These are phyloP conservation scores for Eimeria zaria DNA, from an alignment of 169 alveolate genomes.

Conservation along the genomic window DNA sequence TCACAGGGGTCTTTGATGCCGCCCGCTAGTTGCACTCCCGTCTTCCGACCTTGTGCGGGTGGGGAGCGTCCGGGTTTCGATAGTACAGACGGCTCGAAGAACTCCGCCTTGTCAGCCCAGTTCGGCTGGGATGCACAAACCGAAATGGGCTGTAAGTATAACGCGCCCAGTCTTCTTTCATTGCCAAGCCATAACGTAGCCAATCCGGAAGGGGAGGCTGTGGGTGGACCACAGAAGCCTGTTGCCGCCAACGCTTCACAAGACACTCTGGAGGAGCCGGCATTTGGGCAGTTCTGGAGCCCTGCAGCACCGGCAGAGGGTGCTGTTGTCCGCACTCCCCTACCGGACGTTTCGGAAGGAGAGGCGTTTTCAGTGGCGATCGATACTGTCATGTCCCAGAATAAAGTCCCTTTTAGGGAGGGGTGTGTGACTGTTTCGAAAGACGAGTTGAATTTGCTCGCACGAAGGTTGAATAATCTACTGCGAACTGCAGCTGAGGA, in stretches of 20 bases:
- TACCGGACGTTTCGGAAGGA: neutral
- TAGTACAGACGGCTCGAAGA: neutral
- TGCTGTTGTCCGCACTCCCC: neutral
- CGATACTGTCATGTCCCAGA: neutral
- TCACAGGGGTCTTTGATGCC: neutral
- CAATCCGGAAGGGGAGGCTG: neutral
- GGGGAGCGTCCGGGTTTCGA: neutral
- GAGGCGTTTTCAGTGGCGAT: neutral
- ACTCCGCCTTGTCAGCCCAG: neutral
- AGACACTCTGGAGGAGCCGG: neutral
- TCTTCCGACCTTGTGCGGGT: neutral
- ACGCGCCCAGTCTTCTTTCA: neutral
- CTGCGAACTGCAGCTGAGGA: slow-evolving; percentile 56
- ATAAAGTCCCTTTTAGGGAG: neutral
- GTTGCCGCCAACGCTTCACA: neutral
- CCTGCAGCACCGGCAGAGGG: slow-evolving; percentile 2
- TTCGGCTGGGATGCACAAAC: neutral
- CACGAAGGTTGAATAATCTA: neutral
- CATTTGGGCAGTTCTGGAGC: neutral
- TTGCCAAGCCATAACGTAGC: neutral
- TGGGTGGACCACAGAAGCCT: neutral
- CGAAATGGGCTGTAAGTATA: neutral
- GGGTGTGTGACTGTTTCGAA: slow-evolving; percentile 30
- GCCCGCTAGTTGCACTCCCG: neutral
- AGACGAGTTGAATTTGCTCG: slow-evolving; percentile 5